Base-by-base conservation (phyloP, 1,139 yeast species). In the Suhomyces wounanorum region DNA sequence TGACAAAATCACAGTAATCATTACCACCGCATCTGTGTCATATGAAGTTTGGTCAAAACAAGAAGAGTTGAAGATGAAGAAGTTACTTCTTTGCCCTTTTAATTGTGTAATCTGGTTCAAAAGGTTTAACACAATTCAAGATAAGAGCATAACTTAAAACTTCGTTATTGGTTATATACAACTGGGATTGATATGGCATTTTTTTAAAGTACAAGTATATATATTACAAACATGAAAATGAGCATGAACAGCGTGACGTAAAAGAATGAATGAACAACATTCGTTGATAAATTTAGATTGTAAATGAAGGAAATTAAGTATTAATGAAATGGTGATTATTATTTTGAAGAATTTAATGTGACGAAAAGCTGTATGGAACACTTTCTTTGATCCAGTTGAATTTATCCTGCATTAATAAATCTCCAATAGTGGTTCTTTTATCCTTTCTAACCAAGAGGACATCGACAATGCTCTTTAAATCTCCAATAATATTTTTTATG, bases 381-480 rank as follows among this genome's bases (percentile, higher is more conserved):
- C 52, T 43, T 7, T 52, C 50, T 45, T 51, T 56, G 28, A 67
- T 61, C 72, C 72, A 67, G 8, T 36, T 28, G 44, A 62, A 66
- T 13, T 63, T 59, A 8, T 47, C 52, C 21, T 18, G 33, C 25
- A 40, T 43, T 42, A 53, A 38, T 10, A 58, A 35, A 33, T 51
- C 47, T 18, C 28, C 46, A 21, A 58, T 47, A 6, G 45, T 51
- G 36, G 48, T 33, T 14, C 81, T 60, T 47, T 62, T 64, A 49
- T 75, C 78, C 56, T 75, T 76, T 43, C 81, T 58, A 8, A 75
- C 79, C 54, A 77, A 62, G 3, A 75, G 60, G 8, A 44, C 53
- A 6, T 75, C 77, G 25, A 70, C 79, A 7, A 75, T 44, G 23
- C 48, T 47, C 55, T 69, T 66, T 50, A 77, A 62, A 14, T 63